Conservation (phyloP, 345 rosid genomes). For the Xanthoceras sorbifolium region DNA sequence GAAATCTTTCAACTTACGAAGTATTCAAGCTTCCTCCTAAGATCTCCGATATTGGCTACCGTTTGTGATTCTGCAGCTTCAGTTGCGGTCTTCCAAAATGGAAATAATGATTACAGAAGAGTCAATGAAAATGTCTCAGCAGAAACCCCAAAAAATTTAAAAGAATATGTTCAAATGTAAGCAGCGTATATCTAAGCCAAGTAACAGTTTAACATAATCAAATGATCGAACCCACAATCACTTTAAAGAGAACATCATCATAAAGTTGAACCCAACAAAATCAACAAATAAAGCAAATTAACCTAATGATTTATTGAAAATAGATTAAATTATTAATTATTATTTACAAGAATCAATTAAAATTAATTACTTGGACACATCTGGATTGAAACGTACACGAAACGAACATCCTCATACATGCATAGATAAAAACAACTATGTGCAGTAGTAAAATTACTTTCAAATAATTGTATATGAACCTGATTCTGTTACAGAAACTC, state of each 20-base stretch:
- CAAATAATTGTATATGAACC: neutral
- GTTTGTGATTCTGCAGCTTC: constrained; percentile 33
- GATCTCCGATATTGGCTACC: constrained; percentile 44
- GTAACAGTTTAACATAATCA: neutral
- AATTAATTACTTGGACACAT: neutral
- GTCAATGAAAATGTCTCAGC: neutral
- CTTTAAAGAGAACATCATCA: neutral
- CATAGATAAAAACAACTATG: neutral
- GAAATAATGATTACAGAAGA: constrained; percentile 1
- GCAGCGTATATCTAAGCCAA: neutral
- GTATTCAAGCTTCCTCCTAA: constrained; percentile 54
- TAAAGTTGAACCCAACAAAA: neutral
- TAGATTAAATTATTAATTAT: neutral
- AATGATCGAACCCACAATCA: neutral
- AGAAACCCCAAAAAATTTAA: neutral
- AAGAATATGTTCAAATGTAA: too few species aligned
- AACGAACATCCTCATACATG: constrained; percentile 2
- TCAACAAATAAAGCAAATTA: neutral
- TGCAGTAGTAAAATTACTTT: neutral
- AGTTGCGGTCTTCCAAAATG: constrained; percentile 18
- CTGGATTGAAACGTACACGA: neutral
- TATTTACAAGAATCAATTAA: neutral
- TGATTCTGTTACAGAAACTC: too few species aligned
- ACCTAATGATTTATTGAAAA: neutral
- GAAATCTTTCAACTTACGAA: constrained; percentile 51